These are phyloP conservation scores for Venustampulla echinocandica DNA, from an alignment of 495 filamentous ascomycete genomes.

Conservation along the genomic window DNA sequence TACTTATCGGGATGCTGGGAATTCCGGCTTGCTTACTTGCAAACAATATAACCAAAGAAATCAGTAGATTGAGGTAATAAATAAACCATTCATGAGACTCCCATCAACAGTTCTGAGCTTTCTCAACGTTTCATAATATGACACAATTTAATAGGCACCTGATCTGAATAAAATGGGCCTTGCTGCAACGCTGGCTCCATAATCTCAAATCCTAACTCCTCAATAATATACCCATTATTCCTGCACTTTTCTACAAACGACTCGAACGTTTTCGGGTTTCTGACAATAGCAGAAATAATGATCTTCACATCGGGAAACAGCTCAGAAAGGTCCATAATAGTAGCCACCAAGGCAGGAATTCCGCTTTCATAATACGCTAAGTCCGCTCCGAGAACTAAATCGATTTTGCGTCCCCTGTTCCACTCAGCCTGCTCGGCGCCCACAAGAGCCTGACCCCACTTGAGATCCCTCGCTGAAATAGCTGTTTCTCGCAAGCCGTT, in stretches of 20 bases:
- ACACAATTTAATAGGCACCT: slow-evolving; percentile 29
- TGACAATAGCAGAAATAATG: slow-evolving; percentile 39
- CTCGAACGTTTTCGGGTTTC: slow-evolving; percentile 38
- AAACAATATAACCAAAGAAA: too few relatives aligned
- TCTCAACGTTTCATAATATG: slow-evolving; percentile 12
- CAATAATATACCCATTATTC: slow-evolving; percentile 24
- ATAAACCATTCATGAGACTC: too few relatives aligned
- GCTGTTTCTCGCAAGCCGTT: slow-evolving; percentile 48
- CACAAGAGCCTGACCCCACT: slow-evolving; percentile 49
- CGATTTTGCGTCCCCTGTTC: slow-evolving; percentile 34
- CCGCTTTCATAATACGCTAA: slow-evolving; percentile 40
- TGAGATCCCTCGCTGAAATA: slow-evolving; percentile 42
- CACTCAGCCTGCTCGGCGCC: slow-evolving; percentile 23
- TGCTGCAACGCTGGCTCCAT: slow-evolving; percentile 27
- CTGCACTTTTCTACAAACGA: slow-evolving; percentile 31
- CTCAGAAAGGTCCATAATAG: slow-evolving; percentile 32
- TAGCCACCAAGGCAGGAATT: slow-evolving; percentile 37
- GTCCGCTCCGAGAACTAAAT: slow-evolving; percentile 43
- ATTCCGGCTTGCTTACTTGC: too few relatives aligned
- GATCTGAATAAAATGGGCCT: slow-evolving; percentile 41
- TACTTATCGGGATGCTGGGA: too few relatives aligned
- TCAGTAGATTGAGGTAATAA: too few relatives aligned
- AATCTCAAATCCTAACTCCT: slow-evolving; percentile 28
- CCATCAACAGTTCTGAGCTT: too few relatives aligned
- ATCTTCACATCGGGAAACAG: slow-evolving; percentile 31